Conservation (phyloP, 2,329 filamentous ascomycete species). For the Fusarium stilboides region DNA sequence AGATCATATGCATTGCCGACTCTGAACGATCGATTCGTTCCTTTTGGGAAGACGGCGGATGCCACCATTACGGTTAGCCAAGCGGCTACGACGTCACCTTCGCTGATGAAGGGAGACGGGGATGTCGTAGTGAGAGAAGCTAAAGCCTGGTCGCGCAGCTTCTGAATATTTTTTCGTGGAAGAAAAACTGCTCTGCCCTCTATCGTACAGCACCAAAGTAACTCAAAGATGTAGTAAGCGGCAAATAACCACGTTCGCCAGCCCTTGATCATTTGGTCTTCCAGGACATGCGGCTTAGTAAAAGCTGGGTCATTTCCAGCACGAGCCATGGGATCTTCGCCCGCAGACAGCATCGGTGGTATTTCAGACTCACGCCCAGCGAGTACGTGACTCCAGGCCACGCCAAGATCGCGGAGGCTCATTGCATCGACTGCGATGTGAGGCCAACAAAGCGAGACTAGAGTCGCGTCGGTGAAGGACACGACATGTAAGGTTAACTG, state of each 20-base stretch:
- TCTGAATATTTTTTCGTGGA: not conserved
- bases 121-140: not conserved
- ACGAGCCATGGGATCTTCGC: constrained; percentile 20
- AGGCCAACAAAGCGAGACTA: constrained; percentile 28
- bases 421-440: constrained; percentile 19
- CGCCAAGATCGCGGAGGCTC: constrained; percentile 10
- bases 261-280: constrained; percentile 2
- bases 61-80: constrained; percentile 5
- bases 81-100: constrained; percentile 10
- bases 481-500: constrained; percentile 26
- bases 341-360: constrained; percentile 3
- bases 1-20: constrained; percentile 21
- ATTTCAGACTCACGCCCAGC: constrained; percentile 3
- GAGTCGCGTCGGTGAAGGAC: constrained; percentile 23
- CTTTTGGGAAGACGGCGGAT: constrained; percentile 4
- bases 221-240: constrained; percentile 6
- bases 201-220: constrained; percentile 8
- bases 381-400: constrained; percentile 25
- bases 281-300: not conserved
- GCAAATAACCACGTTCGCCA: constrained; percentile 5
- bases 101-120: constrained; percentile 4
- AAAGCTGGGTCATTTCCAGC: constrained; percentile 13
- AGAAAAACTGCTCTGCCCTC: constrained; percentile 16
- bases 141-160: not conserved
- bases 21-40: constrained; percentile 1